Evolutionary conservation across 305 asterid species (phyloP), one percentile per base, ranked within the genome.

Genomic region (Ajuga reptans): DNA sequence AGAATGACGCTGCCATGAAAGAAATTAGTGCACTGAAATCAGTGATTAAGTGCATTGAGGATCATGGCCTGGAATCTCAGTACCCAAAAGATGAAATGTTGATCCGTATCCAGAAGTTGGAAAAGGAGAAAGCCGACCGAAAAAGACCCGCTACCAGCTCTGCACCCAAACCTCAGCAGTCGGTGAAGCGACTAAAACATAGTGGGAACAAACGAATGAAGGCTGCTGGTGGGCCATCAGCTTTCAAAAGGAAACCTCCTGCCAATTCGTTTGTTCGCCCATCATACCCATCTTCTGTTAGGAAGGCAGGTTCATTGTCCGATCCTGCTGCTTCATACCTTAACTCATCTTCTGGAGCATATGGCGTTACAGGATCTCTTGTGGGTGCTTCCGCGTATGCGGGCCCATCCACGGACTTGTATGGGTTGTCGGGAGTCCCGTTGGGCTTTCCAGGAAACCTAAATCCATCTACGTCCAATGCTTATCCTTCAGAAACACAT

Each of bases 11-110:
- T 1, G 75, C 75, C 4, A 77, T 69, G 66, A 85, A 78, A 72
- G 91, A 86, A 77, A 82, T 85, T 37, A 78, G 68, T 77, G 81
- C 86, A 27, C 53, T 87, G 70, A 87, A 78, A 73, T 72, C 85
- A 0, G 87, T 83, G 62, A 75, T 85, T 67, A 85, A 77, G 77
- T 79, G 76, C 76, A 73, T 88, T 10, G 86, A 85, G 63, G 90
- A 85, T 18, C 79, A 84, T 45, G 74, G 68, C 59, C 76, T 88
- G 64, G 92, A 84, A 58, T 67, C 85, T 10, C 79, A 78, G 68
- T 81, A 82, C 77, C 79, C 88, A 10, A 83, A 81, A 74, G 80
- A 64, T 3, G 78, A 68, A 66, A 79, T 85, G 69, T 51, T 77
- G 66, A 69, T 34, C 45, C 83, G 77, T 55, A 58, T 84, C 3